Evolutionary conservation across 1,139 yeast species (phyloP).

Genomic region (Kodamaea sp.): DNA sequence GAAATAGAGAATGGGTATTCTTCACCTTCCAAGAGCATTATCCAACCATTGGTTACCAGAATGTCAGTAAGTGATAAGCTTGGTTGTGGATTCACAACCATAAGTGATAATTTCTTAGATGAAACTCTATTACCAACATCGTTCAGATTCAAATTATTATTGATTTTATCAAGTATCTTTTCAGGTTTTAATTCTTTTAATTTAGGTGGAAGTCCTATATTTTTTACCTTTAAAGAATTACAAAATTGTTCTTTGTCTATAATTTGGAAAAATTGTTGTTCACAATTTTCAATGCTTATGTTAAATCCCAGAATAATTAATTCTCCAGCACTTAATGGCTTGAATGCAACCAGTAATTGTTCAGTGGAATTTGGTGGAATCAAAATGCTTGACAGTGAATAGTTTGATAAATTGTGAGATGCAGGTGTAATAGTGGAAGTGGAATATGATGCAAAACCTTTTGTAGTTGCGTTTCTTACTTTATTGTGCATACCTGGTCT

Average conservation of each 20-base stretch:
- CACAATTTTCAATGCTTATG: slow-evolving; percentile 28
- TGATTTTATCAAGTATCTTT: slow-evolving; percentile 14
- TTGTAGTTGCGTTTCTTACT: slow-evolving; percentile 4
- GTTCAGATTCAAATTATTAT: slow-evolving; percentile 20
- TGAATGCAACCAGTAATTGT: slow-evolving; percentile 34
- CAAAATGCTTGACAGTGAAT: slow-evolving; percentile 6
- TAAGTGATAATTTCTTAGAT: slow-evolving; percentile 20
- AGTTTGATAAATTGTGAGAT: slow-evolving; percentile 6
- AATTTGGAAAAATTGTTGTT: slow-evolving; percentile 28
- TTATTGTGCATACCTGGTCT: slow-evolving; percentile 6
- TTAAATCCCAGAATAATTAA: slow-evolving; percentile 31
- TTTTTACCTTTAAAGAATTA: slow-evolving; percentile 16
- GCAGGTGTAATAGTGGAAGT: slow-evolving; percentile 1
- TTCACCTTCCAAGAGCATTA: slow-evolving; percentile 84
- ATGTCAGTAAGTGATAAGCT: slow-evolving; percentile 50
- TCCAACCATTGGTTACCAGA: slow-evolving; percentile 60
- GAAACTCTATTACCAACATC: slow-evolving; percentile 19
- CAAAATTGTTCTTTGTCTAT: slow-evolving; percentile 24
- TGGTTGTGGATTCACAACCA: slow-evolving; percentile 68
- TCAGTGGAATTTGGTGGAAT: slow-evolving; percentile 31
- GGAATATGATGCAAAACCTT: not conserved
- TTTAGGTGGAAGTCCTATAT: slow-evolving; percentile 1
- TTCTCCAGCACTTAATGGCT: slow-evolving; percentile 30
- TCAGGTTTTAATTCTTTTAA: not conserved
- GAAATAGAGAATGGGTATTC: slow-evolving; percentile 46